Evolutionary conservation across 352 stramenopile species (phyloP).

Genomic region (Salisapilia sapeloensis): DNA sequence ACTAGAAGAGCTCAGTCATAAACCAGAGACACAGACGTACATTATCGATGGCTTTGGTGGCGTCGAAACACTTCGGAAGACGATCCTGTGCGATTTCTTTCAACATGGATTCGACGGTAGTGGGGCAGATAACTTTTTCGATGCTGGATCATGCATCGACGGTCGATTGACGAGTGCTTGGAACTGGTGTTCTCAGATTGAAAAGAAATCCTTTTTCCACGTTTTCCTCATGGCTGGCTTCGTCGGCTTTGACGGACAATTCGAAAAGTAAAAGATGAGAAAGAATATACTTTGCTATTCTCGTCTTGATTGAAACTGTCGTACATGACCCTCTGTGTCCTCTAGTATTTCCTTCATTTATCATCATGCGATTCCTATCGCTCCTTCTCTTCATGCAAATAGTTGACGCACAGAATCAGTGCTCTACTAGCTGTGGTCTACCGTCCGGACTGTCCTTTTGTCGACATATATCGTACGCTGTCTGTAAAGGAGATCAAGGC

Average conservation of each 20-base stretch:
- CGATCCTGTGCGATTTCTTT: slow-evolving; percentile 85
- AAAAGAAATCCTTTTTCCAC: slow-evolving; percentile 85
- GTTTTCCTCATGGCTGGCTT: slow-evolving; percentile 86
- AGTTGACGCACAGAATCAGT: slow-evolving; percentile 26
- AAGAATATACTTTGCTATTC: slow-evolving; percentile 6
- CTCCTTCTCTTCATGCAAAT: too few species aligned
- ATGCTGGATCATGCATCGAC: slow-evolving; percentile 81
- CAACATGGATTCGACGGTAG: slow-evolving; percentile 87
- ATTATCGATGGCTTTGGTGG: slow-evolving; percentile 59
- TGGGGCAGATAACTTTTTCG: slow-evolving; percentile 79
- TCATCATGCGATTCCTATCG: too few species aligned
- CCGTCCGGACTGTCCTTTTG: slow-evolving; percentile 57
- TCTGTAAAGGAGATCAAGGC: slow-evolving; percentile 33
- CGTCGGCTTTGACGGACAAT: slow-evolving; percentile 86
- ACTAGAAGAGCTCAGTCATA: slow-evolving; percentile 15
- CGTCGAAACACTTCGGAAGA: slow-evolving; percentile 46
- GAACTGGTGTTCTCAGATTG: slow-evolving; percentile 87
- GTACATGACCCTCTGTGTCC: slow-evolving; percentile 1
- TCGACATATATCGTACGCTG: slow-evolving; percentile 58
- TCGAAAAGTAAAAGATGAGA: slow-evolving; percentile 48
- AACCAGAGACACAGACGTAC: slow-evolving; percentile 37
- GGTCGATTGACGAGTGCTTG: slow-evolving; percentile 82
- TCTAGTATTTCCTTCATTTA: background rate
- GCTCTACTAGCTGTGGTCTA: slow-evolving; percentile 58
- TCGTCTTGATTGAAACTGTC: background rate